Evolutionary conservation across 192 early-diverging fungal species (phyloP), one percentile per base, ranked within the genome.

Genomic region (Entomortierella lignicola): DNA sequence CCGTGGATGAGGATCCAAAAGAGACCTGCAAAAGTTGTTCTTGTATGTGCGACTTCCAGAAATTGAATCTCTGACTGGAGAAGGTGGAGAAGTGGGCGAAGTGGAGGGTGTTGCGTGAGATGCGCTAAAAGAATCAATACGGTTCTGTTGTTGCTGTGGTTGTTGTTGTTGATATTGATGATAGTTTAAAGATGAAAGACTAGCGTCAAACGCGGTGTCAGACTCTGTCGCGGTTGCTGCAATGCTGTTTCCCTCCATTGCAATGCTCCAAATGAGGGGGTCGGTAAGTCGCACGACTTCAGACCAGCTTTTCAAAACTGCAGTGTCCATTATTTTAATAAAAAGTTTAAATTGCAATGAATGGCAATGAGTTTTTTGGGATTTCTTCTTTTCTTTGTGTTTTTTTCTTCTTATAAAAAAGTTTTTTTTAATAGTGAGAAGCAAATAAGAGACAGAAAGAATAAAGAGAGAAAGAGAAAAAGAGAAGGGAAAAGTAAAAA

Each of bases 181-280:
- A 34, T 29, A 34, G 26, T 66, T 52, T 39, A 53, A 10, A 8
- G 43, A 30, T 8, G 47, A n/a, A 52, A 47, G 42, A 25, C 15
- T 37, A 11, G 1, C 27, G 20, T 58, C 43, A 8, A 29, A 18
- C 25, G 44, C 32, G 42, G 11, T 34, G 29, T 34, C 55, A 8
- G 55, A 10, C 30, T 31, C 52, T 2, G n/a, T 29, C 10, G 39
- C 11, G 29, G 11, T 48, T 2, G n/a, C 37, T n/a, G 39, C 11
- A 43, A 26, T n/a, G 42, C 39, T 43, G 52, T 31, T 26, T 7
- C 51, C 51, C 11, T 77, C 73, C 54, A 64, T 41, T 62, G 75
- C 66, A 20, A 79, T 51, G 26, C 39, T 70, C 75, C 75, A 79
- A 27, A 79, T 63, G 43, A 79, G 50, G 21, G 75, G 75, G 56